Evolutionary conservation across 208 protist species (phyloP), one percentile per base, ranked within the genome.

Genomic region (Trichomonas tenax): DNA sequence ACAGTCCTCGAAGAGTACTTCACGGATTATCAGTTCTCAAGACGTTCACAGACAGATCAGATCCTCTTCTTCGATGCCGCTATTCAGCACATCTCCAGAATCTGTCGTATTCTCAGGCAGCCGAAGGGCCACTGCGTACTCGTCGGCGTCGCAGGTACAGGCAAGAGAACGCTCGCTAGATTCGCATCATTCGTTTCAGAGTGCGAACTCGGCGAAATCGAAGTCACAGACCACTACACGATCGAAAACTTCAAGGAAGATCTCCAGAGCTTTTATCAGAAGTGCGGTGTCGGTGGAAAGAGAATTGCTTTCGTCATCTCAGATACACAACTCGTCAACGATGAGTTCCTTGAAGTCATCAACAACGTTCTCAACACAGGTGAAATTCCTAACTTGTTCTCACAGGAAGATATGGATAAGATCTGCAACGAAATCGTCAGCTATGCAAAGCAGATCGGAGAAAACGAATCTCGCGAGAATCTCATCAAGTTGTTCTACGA

Each of bases 21-120:
- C 95, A 97, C 97, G 88, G 98, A 98, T 82, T 99, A 98, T 97
- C 99, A 99, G 96, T 97, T 98, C 88, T 98, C 98, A 96, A 97
- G 97, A 96, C 98, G 98, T 96, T 98, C 98, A 82, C 97, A 98
- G 63, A 96, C 98, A 45, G 97, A 99, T 89, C 97, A 99, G 8
- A 99, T 99, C 48, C 99, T 99, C 96, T 99, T 99, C 97, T 99
- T 99, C 97, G 97, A 98, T 93, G 98, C 99, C 89, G 98, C 98
- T 3, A 97, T 99, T 97, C 97, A 98, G 96, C 99, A 99, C 97
- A 97, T 99, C 14, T 97, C 98, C 10, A 98, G 99, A 95, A 99
- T 99, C 95, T 98, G 98, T 36, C 98, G 99, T 63, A 98, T 99
- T 96, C 96, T 99, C 14, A 98, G 99, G 0, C 99, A 99, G 97